phyloP scores from a whole-genome alignment of 345 rosid genomes.

The Brassica carinata region DNA sequence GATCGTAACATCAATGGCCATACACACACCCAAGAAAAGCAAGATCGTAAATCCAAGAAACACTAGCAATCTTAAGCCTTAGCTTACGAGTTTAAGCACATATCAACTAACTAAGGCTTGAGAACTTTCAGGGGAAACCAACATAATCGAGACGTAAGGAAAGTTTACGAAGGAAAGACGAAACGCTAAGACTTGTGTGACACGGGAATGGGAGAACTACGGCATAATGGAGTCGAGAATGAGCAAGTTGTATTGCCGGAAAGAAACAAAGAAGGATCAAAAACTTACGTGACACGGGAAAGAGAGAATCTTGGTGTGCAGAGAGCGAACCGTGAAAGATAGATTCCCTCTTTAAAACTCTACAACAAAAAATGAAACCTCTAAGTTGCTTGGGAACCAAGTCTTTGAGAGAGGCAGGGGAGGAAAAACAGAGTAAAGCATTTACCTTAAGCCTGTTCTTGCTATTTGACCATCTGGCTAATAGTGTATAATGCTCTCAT shows the following conservation, averaged over 20 bases:
- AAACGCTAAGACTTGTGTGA: background rate
- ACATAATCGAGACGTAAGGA: background rate
- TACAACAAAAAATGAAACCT: background rate
- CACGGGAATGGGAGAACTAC: background rate
- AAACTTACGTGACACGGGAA: background rate
- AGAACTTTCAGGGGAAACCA: background rate
- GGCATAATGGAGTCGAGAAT: background rate
- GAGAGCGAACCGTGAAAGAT: background rate
- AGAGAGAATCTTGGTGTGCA: background rate
- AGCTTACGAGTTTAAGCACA: background rate
- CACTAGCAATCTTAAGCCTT: background rate
- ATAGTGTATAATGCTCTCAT: background rate
- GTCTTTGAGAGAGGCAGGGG: background rate
- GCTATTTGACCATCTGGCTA: background rate
- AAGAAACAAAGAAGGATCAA: no score
- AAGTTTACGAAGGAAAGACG: background rate
- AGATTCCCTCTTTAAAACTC: background rate
- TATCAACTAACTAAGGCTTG: background rate
- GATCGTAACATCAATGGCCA: background rate
- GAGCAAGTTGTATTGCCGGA: background rate
- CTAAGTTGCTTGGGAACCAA: background rate
- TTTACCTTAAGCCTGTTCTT: background rate
- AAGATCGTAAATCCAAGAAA: background rate
- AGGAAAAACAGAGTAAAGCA: background rate
- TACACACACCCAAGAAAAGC: background rate